A percentile compares a stretch with the other conserved stretches of the same genome.
Conservation (phyloP, 169 alveolate genomes). For the Toxoplasma gondii region DNA sequence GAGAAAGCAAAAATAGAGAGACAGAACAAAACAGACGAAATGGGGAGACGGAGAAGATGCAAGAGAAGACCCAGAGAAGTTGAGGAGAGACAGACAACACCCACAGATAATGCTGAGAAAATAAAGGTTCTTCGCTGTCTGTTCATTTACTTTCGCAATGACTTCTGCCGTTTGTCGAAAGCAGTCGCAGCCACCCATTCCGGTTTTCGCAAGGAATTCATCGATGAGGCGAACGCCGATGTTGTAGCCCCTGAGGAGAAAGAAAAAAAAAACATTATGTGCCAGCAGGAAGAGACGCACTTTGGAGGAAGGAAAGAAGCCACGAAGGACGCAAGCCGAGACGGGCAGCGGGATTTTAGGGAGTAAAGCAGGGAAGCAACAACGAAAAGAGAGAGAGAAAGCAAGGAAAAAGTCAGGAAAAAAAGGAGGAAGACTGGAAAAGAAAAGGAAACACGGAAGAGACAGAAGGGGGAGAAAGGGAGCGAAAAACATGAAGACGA, state of each 20-base stretch:
- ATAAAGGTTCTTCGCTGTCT: not conserved
- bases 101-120: not conserved
- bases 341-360: too few relatives aligned
- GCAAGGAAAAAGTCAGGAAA: too few relatives aligned
- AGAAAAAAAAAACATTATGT: not conserved
- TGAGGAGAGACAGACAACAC: not conserved
- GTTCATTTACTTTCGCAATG: constrained; percentile 65
- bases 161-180: constrained; percentile 76
- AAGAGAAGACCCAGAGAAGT: not conserved
- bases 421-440: too few relatives aligned
- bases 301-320: not conserved
- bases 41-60: not conserved
- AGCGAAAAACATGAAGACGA: too few relatives aligned
- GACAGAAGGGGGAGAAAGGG: too few relatives aligned
- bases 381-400: too few relatives aligned
- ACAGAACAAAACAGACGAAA: not conserved
- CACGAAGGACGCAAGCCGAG: not conserved
- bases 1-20: not conserved
- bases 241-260: constrained; percentile 84
- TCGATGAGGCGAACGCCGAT: constrained; percentile 92
- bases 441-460: too few relatives aligned
- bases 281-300: not conserved
- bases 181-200: constrained; percentile 78
- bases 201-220: constrained; percentile 91
- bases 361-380: too few relatives aligned